phyloP scores from a whole-genome alignment of 2,329 filamentous ascomycete species.

The Cladophialophora immunda region DNA sequence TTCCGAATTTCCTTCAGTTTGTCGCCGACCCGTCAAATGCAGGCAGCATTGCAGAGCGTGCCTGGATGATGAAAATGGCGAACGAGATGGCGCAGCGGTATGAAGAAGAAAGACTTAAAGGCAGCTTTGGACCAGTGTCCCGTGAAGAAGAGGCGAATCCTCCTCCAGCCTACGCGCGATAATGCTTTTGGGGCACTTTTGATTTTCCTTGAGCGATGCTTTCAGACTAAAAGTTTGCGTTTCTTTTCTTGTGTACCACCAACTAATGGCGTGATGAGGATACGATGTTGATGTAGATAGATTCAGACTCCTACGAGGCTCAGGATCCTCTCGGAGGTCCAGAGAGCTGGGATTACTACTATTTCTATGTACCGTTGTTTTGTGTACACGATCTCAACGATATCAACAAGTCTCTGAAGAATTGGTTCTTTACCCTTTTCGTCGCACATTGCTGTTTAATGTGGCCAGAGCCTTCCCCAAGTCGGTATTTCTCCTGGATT shows the following conservation, averaged over 20 bases:
- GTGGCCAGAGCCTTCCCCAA: neutral
- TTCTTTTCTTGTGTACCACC: constrained; percentile 23
- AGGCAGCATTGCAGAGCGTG: constrained; percentile 55
- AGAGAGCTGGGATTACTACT: constrained; percentile 2
- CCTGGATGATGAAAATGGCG: constrained; percentile 74
- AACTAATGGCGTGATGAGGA: constrained; percentile 29
- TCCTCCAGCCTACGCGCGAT: constrained; percentile 57
- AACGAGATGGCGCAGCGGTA: constrained; percentile 86
- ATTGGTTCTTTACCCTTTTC: neutral
- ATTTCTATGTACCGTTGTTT: constrained; percentile 6
- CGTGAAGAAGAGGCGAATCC: constrained; percentile 49
- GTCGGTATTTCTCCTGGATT: neutral
- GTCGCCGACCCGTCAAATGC: constrained; percentile 44
- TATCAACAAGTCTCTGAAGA: neutral
- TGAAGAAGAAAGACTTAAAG: constrained; percentile 76
- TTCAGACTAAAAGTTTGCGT: constrained; percentile 1
- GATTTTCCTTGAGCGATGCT: neutral
- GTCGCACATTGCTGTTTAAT: neutral
- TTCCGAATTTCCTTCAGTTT: constrained; percentile 49
- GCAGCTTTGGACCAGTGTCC: constrained; percentile 35
- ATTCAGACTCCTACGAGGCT: neutral
- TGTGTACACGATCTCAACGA: neutral
- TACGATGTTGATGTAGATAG: constrained; percentile 31
- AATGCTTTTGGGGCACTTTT: constrained; percentile 23
- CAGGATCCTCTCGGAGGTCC: neutral